phyloP scores from a whole-genome alignment of 139 green algal genomes.

The Coelastrella sp. region DNA sequence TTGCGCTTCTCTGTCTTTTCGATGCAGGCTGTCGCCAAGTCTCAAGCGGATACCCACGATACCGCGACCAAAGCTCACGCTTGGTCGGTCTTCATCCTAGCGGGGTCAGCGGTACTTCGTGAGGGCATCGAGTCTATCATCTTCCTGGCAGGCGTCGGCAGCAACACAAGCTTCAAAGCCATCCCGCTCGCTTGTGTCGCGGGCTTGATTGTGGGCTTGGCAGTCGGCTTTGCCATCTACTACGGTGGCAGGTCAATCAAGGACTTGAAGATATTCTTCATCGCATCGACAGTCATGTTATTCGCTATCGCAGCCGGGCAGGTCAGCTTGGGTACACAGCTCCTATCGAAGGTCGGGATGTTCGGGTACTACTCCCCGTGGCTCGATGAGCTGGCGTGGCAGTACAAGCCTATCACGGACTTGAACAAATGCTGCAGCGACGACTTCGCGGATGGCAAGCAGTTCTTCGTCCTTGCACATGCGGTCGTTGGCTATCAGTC shows the following conservation, averaged over 20 bases:
- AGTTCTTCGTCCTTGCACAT: slow-evolving; percentile 57
- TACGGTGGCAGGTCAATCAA: slow-evolving; percentile 54
- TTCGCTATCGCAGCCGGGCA: slow-evolving; percentile 73
- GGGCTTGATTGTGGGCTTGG: slow-evolving; percentile 45
- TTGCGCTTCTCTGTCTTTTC: background rate
- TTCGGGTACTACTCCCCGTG: slow-evolving; percentile 40
- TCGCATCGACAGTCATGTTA: slow-evolving; percentile 58
- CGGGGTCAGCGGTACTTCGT: slow-evolving; percentile 59
- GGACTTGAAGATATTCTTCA: slow-evolving; percentile 69
- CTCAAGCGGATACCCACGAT: background rate
- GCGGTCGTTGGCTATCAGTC: slow-evolving; percentile 59
- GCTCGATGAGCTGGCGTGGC: slow-evolving; percentile 58
- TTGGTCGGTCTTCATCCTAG: slow-evolving; percentile 56
- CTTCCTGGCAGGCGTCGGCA: slow-evolving; percentile 62
- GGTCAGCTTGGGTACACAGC: slow-evolving; percentile 49
- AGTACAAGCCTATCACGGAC: slow-evolving; percentile 55
- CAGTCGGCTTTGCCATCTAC: slow-evolving; percentile 41
- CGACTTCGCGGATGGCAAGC: slow-evolving; percentile 46
- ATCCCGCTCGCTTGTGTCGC: slow-evolving; percentile 44
- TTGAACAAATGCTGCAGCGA: slow-evolving; percentile 52
- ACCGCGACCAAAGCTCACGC: slow-evolving; percentile 1
- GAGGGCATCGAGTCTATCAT: slow-evolving; percentile 69
- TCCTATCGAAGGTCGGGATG: slow-evolving; percentile 37
- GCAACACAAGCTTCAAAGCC: slow-evolving; percentile 38
- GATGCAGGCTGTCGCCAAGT: slow-evolving; percentile 3